Conservation (phyloP, 1,284 basidiomycete genomes). For the Marasmius fiardii region DNA sequence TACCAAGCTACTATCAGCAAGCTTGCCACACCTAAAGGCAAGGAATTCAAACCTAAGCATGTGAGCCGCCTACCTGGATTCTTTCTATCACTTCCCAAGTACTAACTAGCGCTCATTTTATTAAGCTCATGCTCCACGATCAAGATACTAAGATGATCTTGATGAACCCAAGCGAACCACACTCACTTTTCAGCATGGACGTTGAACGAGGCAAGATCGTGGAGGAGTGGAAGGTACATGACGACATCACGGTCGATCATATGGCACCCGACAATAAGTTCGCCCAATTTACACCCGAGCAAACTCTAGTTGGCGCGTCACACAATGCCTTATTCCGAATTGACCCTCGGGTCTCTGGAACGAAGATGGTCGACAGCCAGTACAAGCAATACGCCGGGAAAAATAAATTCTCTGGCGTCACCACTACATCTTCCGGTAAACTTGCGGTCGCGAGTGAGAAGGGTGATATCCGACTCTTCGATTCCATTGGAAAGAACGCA, state of each 20-base stretch:
- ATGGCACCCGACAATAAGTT: conserved; percentile 95
- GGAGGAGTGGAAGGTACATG: conserved; percentile 98
- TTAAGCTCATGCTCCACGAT: conserved; percentile 98
- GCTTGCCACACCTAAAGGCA: conserved; percentile 79
- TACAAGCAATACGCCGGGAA: conserved; percentile 96
- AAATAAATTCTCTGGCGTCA: conserved; percentile 93
- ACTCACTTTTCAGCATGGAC: conserved; percentile 91
- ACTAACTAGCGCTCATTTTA: not conserved
- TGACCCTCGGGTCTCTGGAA: conserved; percentile 90
- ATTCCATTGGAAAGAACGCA: conserved; percentile 96
- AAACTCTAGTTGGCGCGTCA: conserved; percentile 91
- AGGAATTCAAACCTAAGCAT: conserved; percentile 84
- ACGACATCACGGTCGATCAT: conserved; percentile 82
- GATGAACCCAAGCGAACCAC: conserved; percentile 82
- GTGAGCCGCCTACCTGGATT: conserved; percentile 38
- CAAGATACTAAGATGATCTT: conserved; percentile 96
- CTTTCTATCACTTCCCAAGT: conserved; percentile 3
- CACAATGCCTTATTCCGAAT: conserved; percentile 97
- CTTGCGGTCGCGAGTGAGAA: conserved; percentile 95
- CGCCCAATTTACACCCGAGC: conserved; percentile 89
- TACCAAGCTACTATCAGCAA: conserved; percentile 90
- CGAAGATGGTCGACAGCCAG: conserved; percentile 92
- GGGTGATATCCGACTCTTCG: conserved; percentile 95
- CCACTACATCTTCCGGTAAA: conserved; percentile 85
- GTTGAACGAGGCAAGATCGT: conserved; percentile 96